Evolutionary conservation across 208 protist genomes (phyloP).

Genomic region (Crithidia brevicula): DNA sequence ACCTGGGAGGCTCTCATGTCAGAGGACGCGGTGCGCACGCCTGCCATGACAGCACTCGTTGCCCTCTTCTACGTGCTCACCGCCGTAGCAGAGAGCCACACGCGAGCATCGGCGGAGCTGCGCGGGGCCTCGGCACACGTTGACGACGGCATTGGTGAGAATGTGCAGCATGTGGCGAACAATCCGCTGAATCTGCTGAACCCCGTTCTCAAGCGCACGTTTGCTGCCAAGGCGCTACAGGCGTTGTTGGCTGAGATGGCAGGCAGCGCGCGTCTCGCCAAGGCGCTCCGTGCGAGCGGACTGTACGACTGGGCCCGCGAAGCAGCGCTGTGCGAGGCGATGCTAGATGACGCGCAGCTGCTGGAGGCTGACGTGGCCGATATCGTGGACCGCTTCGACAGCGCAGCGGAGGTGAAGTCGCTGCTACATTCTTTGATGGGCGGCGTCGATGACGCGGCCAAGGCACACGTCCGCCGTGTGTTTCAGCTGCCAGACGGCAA

Average conservation of each 20-base stretch:
- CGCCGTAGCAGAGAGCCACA: slow-evolving; percentile 37
- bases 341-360: slow-evolving; percentile 50
- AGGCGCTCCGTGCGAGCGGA: slow-evolving; percentile 34
- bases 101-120: slow-evolving; percentile 23
- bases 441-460: slow-evolving; percentile 43
- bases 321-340: slow-evolving; percentile 74
- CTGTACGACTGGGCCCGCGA: slow-evolving; percentile 63
- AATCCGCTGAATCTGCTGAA: slow-evolving; percentile 23
- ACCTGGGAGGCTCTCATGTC: slow-evolving; percentile 73
- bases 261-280: slow-evolving; percentile 37
- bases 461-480: slow-evolving; percentile 41
- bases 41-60: slow-evolving; percentile 68
- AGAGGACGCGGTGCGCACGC: slow-evolving; percentile 63
- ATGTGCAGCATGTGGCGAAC: background rate
- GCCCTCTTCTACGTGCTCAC: slow-evolving; percentile 76
- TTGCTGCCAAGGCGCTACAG: slow-evolving; percentile 35
- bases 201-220: slow-evolving; percentile 50
- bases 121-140: slow-evolving; percentile 30
- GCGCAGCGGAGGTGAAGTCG: slow-evolving; percentile 68
- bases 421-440: slow-evolving; percentile 62
- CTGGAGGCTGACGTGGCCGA: slow-evolving; percentile 48
- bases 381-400: slow-evolving; percentile 63
- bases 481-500: slow-evolving; percentile 75
- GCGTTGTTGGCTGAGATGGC: slow-evolving; percentile 28
- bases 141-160: slow-evolving; percentile 41